Evolutionary conservation across 441 rosid genomes (phyloP).

Genomic region (Eutrema salsugineum): DNA sequence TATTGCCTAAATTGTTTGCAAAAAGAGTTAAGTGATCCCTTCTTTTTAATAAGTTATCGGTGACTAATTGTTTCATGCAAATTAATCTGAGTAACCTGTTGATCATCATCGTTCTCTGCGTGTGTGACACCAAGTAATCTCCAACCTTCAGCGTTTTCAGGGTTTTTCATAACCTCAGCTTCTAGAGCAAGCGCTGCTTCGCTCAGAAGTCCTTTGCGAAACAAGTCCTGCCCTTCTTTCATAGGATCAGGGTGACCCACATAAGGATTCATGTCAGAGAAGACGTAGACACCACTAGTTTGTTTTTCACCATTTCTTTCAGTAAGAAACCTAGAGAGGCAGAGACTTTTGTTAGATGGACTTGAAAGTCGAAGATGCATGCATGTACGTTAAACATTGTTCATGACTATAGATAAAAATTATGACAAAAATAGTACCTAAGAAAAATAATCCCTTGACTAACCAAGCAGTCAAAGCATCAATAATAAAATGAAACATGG

Average conservation of each 20-base stretch:
- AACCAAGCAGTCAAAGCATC: neutral
- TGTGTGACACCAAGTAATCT: conserved; percentile 97
- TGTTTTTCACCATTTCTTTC: conserved; percentile 70
- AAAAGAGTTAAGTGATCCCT: too few relatives aligned
- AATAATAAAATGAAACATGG: conserved; percentile 5
- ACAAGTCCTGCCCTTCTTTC: conserved; percentile 93
- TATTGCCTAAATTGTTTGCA: too few relatives aligned
- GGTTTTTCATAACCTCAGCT: conserved; percentile 97
- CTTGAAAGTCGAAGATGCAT: conserved; percentile 3
- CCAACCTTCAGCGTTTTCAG: conserved; percentile 99
- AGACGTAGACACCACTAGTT: conserved; percentile 88
- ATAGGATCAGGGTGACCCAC: conserved; percentile 96
- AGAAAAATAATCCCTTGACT: neutral
- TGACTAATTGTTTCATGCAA: neutral
- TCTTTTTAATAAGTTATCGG: neutral
- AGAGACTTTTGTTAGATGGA: conserved; percentile 11
- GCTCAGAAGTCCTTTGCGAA: conserved; percentile 97
- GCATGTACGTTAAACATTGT: conserved; percentile 1
- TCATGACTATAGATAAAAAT: neutral
- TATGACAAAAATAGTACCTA: too few relatives aligned
- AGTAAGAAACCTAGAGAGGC: conserved; percentile 53
- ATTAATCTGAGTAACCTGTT: conserved; percentile 59
- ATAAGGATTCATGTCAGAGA: conserved; percentile 99
- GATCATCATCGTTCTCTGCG: conserved; percentile 99
- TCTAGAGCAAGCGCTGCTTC: conserved; percentile 99